Evolutionary conservation across 1,284 basidiomycete species (phyloP).

Genomic region (Ceratobasidium sp.): DNA sequence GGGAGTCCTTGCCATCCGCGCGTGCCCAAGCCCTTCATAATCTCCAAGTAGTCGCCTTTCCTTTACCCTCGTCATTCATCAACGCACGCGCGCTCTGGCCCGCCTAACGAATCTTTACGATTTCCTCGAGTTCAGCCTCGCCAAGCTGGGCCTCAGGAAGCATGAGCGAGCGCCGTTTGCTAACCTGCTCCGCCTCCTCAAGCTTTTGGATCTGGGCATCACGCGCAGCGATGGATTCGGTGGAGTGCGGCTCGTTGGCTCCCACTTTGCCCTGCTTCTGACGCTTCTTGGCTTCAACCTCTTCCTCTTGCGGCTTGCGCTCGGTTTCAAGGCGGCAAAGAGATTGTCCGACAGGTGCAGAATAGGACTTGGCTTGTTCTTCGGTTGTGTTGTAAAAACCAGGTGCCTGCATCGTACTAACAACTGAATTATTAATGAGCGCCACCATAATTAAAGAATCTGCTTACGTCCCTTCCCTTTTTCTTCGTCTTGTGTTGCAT

Average conservation of each 20-base stretch:
- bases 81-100: constrained; percentile 90
- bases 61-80: constrained; percentile 73
- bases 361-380: constrained; percentile 88
- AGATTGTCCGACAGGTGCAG: constrained; percentile 93
- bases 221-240: too few relatives aligned
- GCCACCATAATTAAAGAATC: constrained; percentile 19
- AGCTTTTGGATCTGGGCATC: too few relatives aligned
- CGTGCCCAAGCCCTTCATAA: constrained; percentile 90
- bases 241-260: too few relatives aligned
- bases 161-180: too few relatives aligned
- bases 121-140: too few relatives aligned
- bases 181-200: too few relatives aligned
- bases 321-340: too few relatives aligned
- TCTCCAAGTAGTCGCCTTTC: constrained; percentile 88
- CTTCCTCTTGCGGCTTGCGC: too few relatives aligned
- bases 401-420: constrained; percentile 93
- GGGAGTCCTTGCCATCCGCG: constrained; percentile 92
- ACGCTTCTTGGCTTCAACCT: too few relatives aligned
- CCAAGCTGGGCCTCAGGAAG: too few relatives aligned
- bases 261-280: too few relatives aligned
- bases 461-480: constrained; percentile 94
- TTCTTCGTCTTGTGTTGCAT: constrained; percentile 88
- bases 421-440: constrained; percentile 6
- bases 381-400: constrained; percentile 99
- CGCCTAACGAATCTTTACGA: too few relatives aligned